phyloP scores from a whole-genome alignment of 805 yeast species.

The Kodamaea kaohsiungensis region DNA sequence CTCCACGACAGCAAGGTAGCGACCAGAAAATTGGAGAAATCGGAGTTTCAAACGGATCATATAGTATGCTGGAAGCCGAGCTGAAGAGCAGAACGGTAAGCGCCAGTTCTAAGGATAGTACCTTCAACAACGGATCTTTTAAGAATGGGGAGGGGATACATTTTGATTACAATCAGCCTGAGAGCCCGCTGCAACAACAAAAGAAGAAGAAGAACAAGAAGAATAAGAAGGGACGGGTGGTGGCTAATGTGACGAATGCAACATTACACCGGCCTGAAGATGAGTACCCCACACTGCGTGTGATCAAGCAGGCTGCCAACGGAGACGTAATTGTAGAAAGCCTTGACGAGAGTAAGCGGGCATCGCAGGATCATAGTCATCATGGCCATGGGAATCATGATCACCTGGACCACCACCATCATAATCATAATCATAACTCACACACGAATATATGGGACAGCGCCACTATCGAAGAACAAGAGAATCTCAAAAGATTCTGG shows the following conservation, averaged over 20 bases:
- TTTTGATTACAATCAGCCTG: constrained; percentile 21
- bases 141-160: constrained; percentile 38
- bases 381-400: constrained; percentile 14
- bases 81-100: neutral
- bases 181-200: constrained; percentile 9
- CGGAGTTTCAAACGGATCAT: neutral
- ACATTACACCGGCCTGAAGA: constrained; percentile 55
- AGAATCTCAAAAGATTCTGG: constrained; percentile 63
- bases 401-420: constrained; percentile 6
- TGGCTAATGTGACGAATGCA: constrained; percentile 31
- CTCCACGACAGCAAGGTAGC: neutral
- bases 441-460: constrained; percentile 46
- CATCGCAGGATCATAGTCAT: constrained; percentile 4
- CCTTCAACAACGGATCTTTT: constrained; percentile 13
- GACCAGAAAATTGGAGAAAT: neutral
- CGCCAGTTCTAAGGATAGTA: constrained; percentile 2
- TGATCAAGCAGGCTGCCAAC: constrained; percentile 67
- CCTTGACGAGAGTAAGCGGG: constrained; percentile 29
- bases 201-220: constrained; percentile 35
- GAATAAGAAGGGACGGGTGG: constrained; percentile 13
- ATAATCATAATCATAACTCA: constrained; percentile 11
- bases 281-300: constrained; percentile 72
- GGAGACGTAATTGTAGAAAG: constrained; percentile 78
- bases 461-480: constrained; percentile 50
- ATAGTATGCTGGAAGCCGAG: neutral